Evolutionary conservation across 75 land plant genomes (phyloP).

Genomic region (Selaginella moellendorffii): DNA sequence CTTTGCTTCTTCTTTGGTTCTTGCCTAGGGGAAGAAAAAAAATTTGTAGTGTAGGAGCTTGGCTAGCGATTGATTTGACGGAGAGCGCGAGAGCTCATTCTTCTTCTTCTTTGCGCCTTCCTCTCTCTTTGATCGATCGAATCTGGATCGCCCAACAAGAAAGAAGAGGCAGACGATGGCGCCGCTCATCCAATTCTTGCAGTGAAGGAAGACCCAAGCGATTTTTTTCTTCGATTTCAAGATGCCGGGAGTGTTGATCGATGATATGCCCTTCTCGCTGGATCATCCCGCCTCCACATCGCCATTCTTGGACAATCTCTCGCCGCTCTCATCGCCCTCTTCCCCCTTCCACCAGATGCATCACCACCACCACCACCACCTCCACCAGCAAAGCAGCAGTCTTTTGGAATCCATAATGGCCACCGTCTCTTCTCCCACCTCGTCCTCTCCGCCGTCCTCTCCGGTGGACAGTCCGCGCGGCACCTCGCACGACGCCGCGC

Average conservation of each 20-base stretch:
- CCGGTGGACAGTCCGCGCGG: slow-evolving; percentile 2
- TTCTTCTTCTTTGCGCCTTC: no score
- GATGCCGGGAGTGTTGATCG: background rate
- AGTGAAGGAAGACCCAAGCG: background rate
- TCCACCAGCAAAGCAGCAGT: background rate
- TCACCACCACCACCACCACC: background rate
- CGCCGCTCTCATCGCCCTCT: background rate
- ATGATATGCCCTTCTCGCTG: background rate
- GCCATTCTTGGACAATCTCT: no score
- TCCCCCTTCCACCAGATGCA: background rate
- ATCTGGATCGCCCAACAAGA: no score
- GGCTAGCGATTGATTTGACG: no score
- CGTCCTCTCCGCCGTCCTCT: no score
- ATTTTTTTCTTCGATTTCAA: no score
- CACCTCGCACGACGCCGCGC: background rate
- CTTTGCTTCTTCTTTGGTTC: no score
- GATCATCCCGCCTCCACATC: background rate
- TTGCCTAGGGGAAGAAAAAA: no score
- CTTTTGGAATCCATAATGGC: background rate
- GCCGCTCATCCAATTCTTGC: background rate
- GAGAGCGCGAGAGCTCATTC: no score
- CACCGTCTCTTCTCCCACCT: background rate
- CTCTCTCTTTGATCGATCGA: no score
- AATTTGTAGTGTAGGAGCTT: no score
- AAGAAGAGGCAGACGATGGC: no score